These are phyloP conservation scores for Heliamphora exappendiculata DNA, from an alignment of 148 eudicot species.

Conservation along the genomic window DNA sequence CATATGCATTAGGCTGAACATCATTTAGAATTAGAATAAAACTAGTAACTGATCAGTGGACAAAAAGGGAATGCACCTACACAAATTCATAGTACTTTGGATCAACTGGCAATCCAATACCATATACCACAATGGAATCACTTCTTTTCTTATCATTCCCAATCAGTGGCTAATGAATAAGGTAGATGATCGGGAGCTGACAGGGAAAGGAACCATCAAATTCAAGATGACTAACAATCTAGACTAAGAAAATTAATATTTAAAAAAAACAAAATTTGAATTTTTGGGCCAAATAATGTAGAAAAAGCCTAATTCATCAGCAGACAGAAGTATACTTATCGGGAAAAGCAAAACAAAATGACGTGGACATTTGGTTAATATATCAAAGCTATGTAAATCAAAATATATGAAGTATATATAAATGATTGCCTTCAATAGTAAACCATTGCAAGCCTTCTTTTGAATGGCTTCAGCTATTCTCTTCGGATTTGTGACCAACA, in stretches of 20 bases:
- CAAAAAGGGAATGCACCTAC: background rate
- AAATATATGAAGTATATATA: background rate
- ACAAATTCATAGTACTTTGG: background rate
- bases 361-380: no score
- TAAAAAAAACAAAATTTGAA: background rate
- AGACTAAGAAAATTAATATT: background rate
- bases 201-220: background rate
- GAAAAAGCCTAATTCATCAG: background rate
- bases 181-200: background rate
- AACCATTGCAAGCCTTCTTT: constrained; percentile 90
- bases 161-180: background rate
- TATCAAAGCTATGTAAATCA: background rate
- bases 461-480: constrained; percentile 80
- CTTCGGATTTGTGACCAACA: constrained; percentile 93
- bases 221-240: constrained; percentile 1
- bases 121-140: background rate
- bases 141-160: background rate
- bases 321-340: background rate
- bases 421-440: constrained; percentile 68
- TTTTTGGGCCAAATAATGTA: background rate
- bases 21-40: background rate
- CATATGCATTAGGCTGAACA: background rate
- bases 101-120: background rate
- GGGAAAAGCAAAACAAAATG: background rate
- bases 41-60: background rate